These are phyloP conservation scores for Aureobasidium pullulans DNA, from an alignment of 2,329 filamentous ascomycete species.

Conservation along the genomic window DNA sequence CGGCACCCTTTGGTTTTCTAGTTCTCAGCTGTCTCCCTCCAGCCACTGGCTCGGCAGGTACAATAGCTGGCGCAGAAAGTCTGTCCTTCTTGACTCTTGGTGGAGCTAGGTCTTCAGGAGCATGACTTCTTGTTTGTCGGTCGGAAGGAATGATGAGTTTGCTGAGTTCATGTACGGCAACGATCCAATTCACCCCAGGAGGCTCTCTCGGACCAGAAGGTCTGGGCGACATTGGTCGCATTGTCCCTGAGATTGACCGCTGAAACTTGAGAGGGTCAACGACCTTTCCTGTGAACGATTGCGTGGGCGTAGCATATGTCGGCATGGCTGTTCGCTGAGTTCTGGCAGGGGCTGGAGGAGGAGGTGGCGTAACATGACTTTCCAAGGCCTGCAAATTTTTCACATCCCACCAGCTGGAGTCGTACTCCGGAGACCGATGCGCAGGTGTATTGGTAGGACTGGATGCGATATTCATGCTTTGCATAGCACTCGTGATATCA, in stretches of 20 bases:
- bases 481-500: conserved; percentile 1
- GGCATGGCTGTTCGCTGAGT: conserved; percentile 51
- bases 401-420: conserved; percentile 39
- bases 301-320: conserved; percentile 80
- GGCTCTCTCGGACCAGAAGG: conserved; percentile 56
- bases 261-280: conserved; percentile 59
- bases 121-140: conserved; percentile 68
- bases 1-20: conserved; percentile 50
- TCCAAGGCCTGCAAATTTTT: conserved; percentile 64
- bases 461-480: conserved; percentile 9
- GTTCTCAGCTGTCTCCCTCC: conserved; percentile 68
- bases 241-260: conserved; percentile 54
- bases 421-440: conserved; percentile 26
- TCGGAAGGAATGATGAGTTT: conserved; percentile 72
- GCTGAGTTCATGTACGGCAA: conserved; percentile 74
- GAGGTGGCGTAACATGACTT: conserved; percentile 44
- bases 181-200: conserved; percentile 77
- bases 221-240: conserved; percentile 31
- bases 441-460: conserved; percentile 25
- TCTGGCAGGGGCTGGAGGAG: conserved; percentile 47
- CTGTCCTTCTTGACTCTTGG: conserved; percentile 55
- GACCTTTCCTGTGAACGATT: conserved; percentile 77
- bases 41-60: conserved; percentile 40
- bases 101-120: conserved; percentile 64
- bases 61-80: conserved; percentile 40